A percentile compares a stretch with the other conserved stretches of the same genome.
Conservation (phyloP, 2,329 filamentous ascomycete genomes). For the Penicillium palitans region DNA sequence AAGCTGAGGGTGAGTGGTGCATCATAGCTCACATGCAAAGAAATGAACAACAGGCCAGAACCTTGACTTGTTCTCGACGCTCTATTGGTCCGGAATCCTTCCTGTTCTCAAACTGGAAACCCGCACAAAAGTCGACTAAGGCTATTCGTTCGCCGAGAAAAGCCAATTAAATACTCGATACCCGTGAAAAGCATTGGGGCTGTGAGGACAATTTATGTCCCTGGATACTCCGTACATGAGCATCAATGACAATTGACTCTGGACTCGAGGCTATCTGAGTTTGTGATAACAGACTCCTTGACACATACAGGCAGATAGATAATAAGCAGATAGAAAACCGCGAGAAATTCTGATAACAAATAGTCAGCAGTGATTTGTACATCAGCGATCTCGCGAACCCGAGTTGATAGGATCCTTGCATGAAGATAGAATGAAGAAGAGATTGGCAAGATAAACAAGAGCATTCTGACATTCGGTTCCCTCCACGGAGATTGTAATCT, state of each 20-base stretch:
- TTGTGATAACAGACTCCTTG: neutral
- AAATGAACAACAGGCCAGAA: neutral
- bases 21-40: neutral
- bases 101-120: neutral
- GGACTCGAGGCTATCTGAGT: neutral
- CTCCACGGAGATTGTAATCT: neutral
- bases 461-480: neutral
- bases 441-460: slow-evolving; percentile 3
- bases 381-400: neutral
- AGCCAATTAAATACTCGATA: neutral
- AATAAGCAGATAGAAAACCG: neutral
- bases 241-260: neutral
- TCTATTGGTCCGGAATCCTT: neutral
- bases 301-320: slow-evolving; percentile 2
- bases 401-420: slow-evolving; percentile 1
- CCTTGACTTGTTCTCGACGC: neutral
- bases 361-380: neutral
- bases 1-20: neutral
- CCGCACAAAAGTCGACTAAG: neutral
- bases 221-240: neutral
- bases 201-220: neutral
- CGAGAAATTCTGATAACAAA: neutral
- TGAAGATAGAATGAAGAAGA: neutral
- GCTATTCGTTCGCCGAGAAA: neutral
- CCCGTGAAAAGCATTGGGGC: neutral